These are phyloP conservation scores for Talaromyces sp. DNA, from an alignment of 2,329 filamentous ascomycete genomes.

Conservation along the genomic window DNA sequence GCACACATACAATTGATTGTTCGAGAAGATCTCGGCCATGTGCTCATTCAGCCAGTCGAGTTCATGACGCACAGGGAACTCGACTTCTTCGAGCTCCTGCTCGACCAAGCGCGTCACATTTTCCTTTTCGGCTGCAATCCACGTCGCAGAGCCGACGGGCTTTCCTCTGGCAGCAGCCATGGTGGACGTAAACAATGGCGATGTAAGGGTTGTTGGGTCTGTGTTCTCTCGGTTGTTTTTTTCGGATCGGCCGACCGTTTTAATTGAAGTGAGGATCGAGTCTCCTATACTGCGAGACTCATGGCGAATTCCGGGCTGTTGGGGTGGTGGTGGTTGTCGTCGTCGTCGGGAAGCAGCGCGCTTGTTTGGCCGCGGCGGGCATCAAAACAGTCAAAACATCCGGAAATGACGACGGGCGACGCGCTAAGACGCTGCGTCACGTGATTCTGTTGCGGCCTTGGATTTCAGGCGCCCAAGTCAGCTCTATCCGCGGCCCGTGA, in stretches of 20 bases:
- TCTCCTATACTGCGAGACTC: background rate
- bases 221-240: background rate
- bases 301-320: background rate
- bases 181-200: constrained; percentile 11
- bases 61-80: constrained; percentile 87
- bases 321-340: background rate
- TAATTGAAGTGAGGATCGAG: background rate
- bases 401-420: constrained; percentile 3
- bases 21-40: constrained; percentile 89
- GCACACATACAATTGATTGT: constrained; percentile 71
- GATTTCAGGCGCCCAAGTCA: constrained; percentile 1
- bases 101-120: constrained; percentile 70
- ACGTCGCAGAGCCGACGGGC: constrained; percentile 73
- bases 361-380: constrained; percentile 1
- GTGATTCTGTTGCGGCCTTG: constrained; percentile 3
- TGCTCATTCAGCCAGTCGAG: constrained; percentile 98
- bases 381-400: constrained; percentile 11
- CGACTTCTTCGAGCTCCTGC: constrained; percentile 86
- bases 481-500: background rate
- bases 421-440: constrained; percentile 15
- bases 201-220: background rate
- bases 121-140: constrained; percentile 79
- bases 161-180: constrained; percentile 35
- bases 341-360: background rate
- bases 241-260: background rate